Evolutionary conservation across 371 early-diverging fungal species (phyloP), one percentile per base, ranked within the genome.

Genomic region (Apophysomyces ossiformis): DNA sequence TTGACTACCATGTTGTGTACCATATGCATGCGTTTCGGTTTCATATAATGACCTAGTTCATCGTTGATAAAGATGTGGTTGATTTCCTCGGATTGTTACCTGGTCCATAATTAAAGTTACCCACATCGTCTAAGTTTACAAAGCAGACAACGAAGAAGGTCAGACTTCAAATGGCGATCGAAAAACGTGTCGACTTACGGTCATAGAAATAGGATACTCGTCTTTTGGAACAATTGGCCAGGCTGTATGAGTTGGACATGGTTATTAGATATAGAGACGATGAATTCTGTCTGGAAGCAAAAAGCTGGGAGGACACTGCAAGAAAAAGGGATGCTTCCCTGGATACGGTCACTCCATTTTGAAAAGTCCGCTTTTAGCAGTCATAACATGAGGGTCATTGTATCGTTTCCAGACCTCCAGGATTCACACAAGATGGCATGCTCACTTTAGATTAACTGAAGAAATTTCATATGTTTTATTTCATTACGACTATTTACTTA

Each of bases 21-120:
- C 90, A 99, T 93, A 61, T 95, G 93, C 77, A 99, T 94, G 66
- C 99, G 89, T 60, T 97, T 96, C 9, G 99, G 99, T 75, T 99
- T 99, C 99, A 99, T 99, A 5, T 99, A 99, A 72, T 99, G 99
- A 16, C 90, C 89, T 82, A 59, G 15, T 18, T 39, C 15, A 43
- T 57, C n/a, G 54, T 41, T 18, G 16, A 69, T 64, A 63, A 47
- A 37, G 7, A 16, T 18, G 57, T 26, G 35, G 43, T 13, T 7
- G 1, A 18, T 57, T 62, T 37, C 12, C 2, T 26, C 32, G 32
- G 32, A 26, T 26, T 37, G 61, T 69, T 81, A 83, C 91, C 92
- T 73, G 91, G 89, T 57, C 93, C 95, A 84, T 94, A 97, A 65
- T 90, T 90, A 74, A 91, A 94, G 73, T 92, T 92, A 13, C 96